These are phyloP conservation scores for Aspergillus neoniger DNA, from an alignment of 2,329 filamentous ascomycete genomes.

Conservation along the genomic window DNA sequence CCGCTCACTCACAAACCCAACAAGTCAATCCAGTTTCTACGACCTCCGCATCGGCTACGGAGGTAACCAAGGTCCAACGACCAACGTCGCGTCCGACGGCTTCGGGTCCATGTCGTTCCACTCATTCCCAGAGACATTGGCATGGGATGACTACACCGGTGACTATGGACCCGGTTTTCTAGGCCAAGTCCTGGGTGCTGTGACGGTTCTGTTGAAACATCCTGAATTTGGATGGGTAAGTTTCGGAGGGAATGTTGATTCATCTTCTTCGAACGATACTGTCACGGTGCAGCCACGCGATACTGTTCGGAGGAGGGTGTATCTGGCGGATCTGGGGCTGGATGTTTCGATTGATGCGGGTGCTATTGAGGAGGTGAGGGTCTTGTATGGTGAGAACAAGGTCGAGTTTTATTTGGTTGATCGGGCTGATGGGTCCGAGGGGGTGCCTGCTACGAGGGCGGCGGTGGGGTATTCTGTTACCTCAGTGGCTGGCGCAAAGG, in stretches of 20 bases:
- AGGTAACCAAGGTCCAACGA: conserved; percentile 55
- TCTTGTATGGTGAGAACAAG: background rate
- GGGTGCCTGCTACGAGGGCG: background rate
- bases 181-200: conserved; percentile 53
- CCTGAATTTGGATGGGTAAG: conserved; percentile 49
- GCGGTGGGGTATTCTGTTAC: background rate
- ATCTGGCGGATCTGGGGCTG: background rate
- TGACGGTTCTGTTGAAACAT: conserved; percentile 53
- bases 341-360: background rate
- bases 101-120: conserved; percentile 60
- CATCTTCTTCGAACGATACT: background rate
- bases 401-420: background rate
- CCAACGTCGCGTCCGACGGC: conserved; percentile 58
- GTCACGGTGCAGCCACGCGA: background rate
- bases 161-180: conserved; percentile 61
- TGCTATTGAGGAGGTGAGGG: background rate
- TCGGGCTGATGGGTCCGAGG: background rate
- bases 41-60: conserved; percentile 58
- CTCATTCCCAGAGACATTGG: conserved; percentile 57
- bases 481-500: background rate
- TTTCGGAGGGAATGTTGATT: conserved; percentile 49
- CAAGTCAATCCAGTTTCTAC: conserved; percentile 50
- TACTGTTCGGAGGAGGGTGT: background rate
- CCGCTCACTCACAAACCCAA: conserved; percentile 33
- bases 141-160: conserved; percentile 59